phyloP scores from a whole-genome alignment of 164 flowering plant genomes.

The Santalum album region DNA sequence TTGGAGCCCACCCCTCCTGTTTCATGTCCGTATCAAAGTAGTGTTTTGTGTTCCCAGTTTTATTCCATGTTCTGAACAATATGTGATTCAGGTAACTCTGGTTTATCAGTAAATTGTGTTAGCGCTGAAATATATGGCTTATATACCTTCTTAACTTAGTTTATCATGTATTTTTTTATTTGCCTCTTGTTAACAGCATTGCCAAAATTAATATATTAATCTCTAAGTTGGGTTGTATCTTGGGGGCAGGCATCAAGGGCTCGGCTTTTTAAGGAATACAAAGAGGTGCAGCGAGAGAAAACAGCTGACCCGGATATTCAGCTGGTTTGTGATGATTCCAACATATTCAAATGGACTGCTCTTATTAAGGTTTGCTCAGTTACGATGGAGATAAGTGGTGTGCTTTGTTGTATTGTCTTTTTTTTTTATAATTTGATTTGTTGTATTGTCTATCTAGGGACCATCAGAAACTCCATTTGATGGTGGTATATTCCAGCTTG shows the following conservation, averaged over 20 bases:
- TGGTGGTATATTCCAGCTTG: constrained; percentile 95
- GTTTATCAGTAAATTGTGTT: no score
- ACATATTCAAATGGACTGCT: constrained; percentile 96
- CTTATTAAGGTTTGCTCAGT: constrained; percentile 63
- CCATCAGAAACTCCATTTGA: constrained; percentile 96
- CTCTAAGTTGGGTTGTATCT: neutral
- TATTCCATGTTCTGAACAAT: no score
- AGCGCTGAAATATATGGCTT: no score
- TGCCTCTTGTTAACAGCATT: no score
- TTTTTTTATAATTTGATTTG: constrained; percentile 2
- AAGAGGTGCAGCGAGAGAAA: constrained; percentile 90
- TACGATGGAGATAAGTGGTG: neutral
- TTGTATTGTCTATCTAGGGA: constrained; percentile 37
- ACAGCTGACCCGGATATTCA: constrained; percentile 86
- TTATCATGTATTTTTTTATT: no score
- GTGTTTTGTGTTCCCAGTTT: no score
- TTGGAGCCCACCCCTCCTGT: no score
- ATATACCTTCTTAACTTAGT: no score
- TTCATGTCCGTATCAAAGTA: no score
- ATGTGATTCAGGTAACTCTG: no score
- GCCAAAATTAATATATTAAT: neutral
- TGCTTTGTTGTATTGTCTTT: neutral
- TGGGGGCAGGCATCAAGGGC: constrained; percentile 66
- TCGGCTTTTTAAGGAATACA: constrained; percentile 89
- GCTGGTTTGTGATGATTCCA: constrained; percentile 82